Base-by-base conservation (phyloP, 306 rosid species). In the Corylus avellana region DNA sequence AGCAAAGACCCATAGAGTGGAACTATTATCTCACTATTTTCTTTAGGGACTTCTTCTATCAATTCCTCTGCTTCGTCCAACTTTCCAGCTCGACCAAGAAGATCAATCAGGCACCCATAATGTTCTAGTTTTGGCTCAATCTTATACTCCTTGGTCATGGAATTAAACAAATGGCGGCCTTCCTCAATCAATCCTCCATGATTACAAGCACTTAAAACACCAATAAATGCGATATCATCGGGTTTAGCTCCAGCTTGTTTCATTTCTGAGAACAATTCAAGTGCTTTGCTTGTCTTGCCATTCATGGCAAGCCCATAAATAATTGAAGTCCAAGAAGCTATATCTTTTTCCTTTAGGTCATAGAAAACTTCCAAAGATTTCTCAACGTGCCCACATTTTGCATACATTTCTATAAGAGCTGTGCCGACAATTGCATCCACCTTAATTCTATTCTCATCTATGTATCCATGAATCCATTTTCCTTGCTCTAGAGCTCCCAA, bases 401-500 rank as follows among this genome's bases (percentile, higher is more conserved):
- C 84, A 72, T 80, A 82, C 85, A 87, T 80, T 80, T 87, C 87
- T 49, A 81, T 68, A 49, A 86, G 83, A 20, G 85, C 83, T 10
- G 87, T 80, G 46, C 84, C 79, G 51, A 86, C 87, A 22, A 80
- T 59, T 1, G 83, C 75, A 54, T 87, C 90, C 55, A 82, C 75
- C 39, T 39, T 32, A 17, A 82, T 79, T 72, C 79, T 62, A n/a
- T 70, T 71, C 73, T 82, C 88, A 1, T 81, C 74, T 55, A 87
- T 66, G 51, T 47, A 79, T 11, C 75, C 73, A 59, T 81, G 84
- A 68, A 81, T 84, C 86, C 88, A 77, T 50, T 74, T 82, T 70
- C 84, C 90, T 79, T 81, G 86, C 78, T 87, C 83, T 63, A 87
- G 70, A 69, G 86, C 90, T 78, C 83, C 88, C 82, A 69, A 44